These are phyloP conservation scores for Sarocladium brachiariae DNA, from an alignment of 2,329 filamentous ascomycete species.

Conservation along the genomic window DNA sequence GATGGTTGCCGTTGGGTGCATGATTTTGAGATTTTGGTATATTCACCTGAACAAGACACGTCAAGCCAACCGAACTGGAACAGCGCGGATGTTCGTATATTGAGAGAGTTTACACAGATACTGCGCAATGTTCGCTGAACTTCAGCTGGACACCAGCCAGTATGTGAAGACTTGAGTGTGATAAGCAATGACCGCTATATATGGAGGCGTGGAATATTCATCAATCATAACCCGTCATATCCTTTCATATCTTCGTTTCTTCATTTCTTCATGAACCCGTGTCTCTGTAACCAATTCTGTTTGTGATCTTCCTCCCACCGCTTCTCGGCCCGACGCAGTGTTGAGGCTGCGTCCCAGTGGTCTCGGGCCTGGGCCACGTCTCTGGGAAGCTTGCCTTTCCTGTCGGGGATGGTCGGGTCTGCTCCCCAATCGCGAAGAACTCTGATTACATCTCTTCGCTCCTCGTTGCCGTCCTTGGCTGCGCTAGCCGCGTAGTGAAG, in stretches of 20 bases:
- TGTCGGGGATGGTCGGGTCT: slow-evolving; percentile 22
- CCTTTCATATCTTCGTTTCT: slow-evolving; percentile 4
- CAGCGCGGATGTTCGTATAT: background rate
- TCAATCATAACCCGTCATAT: slow-evolving; percentile 8
- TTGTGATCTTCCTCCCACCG: slow-evolving; percentile 26
- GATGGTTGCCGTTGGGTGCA: slow-evolving; percentile 47
- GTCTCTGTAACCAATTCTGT: slow-evolving; percentile 22
- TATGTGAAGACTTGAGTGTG: too few species aligned
- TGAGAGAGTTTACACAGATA: too few species aligned
- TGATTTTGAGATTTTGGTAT: slow-evolving; percentile 48
- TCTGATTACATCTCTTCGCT: slow-evolving; percentile 23
- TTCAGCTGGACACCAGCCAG: too few species aligned
- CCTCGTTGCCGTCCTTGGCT: slow-evolving; percentile 23
- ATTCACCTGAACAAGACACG: slow-evolving; percentile 5
- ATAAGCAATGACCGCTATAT: too few species aligned
- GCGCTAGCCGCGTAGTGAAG: slow-evolving; percentile 26
- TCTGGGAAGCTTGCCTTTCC: slow-evolving; percentile 20
- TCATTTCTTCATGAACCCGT: slow-evolving; percentile 18
- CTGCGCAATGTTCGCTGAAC: too few species aligned
- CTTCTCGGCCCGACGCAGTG: slow-evolving; percentile 25
- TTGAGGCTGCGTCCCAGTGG: slow-evolving; percentile 25
- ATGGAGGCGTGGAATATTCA: too few species aligned
- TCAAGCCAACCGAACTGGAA: background rate
- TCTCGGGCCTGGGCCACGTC: slow-evolving; percentile 26
- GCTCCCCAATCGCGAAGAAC: slow-evolving; percentile 23